phyloP scores from a whole-genome alignment of 305 asterid species.

The Fraxinus velutina region DNA sequence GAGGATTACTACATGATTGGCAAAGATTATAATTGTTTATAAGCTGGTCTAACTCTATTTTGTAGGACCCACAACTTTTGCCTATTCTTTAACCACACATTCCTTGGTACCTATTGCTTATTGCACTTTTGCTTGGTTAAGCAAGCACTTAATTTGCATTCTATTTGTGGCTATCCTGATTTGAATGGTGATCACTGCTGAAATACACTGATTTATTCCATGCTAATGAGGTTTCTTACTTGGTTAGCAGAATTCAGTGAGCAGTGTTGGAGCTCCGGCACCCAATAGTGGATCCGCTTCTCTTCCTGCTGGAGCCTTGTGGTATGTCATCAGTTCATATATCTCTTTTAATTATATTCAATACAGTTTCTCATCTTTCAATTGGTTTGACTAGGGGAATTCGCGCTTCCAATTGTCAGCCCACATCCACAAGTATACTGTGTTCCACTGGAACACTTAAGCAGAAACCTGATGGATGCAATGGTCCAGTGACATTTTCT shows the following conservation, averaged over 20 bases:
- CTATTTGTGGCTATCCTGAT: not conserved
- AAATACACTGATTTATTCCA: not conserved
- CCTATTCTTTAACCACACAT: not conserved
- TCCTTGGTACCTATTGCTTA: not conserved
- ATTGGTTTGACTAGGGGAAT: slow-evolving; percentile 58
- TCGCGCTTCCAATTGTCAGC: slow-evolving; percentile 54
- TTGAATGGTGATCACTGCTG: slow-evolving; percentile 5
- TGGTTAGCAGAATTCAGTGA: slow-evolving; percentile 43
- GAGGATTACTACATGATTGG: not conserved
- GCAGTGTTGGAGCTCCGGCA: slow-evolving; percentile 56
- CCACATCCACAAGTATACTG: slow-evolving; percentile 37
- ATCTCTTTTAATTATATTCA: slow-evolving; percentile 11
- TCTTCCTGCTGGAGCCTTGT: slow-evolving; percentile 91
- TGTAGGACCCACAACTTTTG: not conserved
- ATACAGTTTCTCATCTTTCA: slow-evolving; percentile 17
- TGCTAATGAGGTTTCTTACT: slow-evolving; percentile 1
- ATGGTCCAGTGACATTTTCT: slow-evolving; percentile 42
- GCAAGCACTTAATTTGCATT: slow-evolving; percentile 4
- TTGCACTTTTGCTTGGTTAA: not conserved
- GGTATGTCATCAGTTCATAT: slow-evolving; percentile 43
- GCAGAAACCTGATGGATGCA: slow-evolving; percentile 39
- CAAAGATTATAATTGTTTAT: not conserved
- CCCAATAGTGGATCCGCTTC: slow-evolving; percentile 83
- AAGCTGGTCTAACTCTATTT: not conserved
- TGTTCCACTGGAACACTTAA: slow-evolving; percentile 45